phyloP scores from a whole-genome alignment of 2,329 filamentous ascomycete species.

The Lecanosticta acicola region DNA sequence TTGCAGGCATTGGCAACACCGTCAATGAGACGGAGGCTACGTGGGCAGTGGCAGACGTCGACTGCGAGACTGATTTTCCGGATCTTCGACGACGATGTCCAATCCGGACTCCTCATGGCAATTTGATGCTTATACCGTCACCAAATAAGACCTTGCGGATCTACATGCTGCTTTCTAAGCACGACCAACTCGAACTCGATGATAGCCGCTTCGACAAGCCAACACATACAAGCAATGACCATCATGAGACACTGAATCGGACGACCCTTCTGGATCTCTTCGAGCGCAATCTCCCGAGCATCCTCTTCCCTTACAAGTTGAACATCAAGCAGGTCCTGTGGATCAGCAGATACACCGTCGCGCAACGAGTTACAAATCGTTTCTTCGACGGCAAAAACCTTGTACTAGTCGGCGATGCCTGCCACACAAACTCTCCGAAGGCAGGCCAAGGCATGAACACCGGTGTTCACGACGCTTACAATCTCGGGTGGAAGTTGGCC shows the following conservation, averaged over 20 bases:
- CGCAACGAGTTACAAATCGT: neutral
- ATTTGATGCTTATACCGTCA: neutral
- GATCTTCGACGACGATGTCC: neutral
- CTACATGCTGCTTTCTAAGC: neutral
- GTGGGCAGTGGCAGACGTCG: neutral
- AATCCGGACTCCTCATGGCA: neutral
- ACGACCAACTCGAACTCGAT: neutral
- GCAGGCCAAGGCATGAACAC: constrained; percentile 45
- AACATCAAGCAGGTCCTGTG: constrained; percentile 2
- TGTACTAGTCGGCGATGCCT: neutral
- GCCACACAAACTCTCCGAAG: neutral
- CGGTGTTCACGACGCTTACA: constrained; percentile 13
- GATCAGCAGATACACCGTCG: constrained; percentile 1
- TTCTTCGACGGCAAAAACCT: neutral
- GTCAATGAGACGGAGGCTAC: neutral
- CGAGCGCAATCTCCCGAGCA: neutral
- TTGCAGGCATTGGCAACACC: neutral
- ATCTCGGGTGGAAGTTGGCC: constrained; percentile 17
- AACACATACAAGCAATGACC: neutral
- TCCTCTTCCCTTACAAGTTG: neutral
- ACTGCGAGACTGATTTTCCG: neutral
- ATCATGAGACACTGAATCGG: neutral
- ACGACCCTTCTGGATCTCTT: neutral
- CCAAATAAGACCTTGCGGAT: neutral
- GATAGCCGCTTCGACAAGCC: neutral